phyloP scores from a whole-genome alignment of 768 basidiomycete genomes.

The Cubamyces lactineus region DNA sequence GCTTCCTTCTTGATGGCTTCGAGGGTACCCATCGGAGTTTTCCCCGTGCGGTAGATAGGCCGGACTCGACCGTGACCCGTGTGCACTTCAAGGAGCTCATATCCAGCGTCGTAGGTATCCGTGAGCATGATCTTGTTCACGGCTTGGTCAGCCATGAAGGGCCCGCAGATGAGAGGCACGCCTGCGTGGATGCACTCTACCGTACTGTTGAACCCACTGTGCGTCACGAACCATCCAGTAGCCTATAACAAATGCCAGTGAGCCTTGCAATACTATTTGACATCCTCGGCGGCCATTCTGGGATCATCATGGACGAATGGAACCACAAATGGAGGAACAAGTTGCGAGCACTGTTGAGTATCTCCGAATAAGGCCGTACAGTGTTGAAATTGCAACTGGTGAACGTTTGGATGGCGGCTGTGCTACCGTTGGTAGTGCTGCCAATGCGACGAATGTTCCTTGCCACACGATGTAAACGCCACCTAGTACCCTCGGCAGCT shows the following conservation, averaged over 20 bases:
- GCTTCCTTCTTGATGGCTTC: slow-evolving; percentile 29
- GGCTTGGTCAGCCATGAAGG: slow-evolving; percentile 32
- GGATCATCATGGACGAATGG: too few species aligned
- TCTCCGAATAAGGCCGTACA: too few species aligned
- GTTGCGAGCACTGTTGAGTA: too few species aligned
- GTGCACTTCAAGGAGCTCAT: slow-evolving; percentile 31
- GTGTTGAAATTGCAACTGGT: too few species aligned
- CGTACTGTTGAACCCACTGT: slow-evolving; percentile 28
- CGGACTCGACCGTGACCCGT: slow-evolving; percentile 23
- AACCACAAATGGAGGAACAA: too few species aligned
- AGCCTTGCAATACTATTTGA: too few species aligned
- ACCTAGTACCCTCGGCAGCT: too few species aligned
- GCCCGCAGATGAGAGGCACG: slow-evolving; percentile 33
- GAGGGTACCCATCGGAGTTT: slow-evolving; percentile 25
- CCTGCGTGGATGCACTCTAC: slow-evolving; percentile 26
- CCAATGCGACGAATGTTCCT: too few species aligned
- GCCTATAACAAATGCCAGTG: slow-evolving; percentile 17
- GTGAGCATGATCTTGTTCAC: slow-evolving; percentile 26
- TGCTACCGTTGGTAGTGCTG: too few species aligned
- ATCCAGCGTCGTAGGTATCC: slow-evolving; percentile 21
- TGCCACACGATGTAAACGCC: too few species aligned
- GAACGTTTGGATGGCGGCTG: too few species aligned
- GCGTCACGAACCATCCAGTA: slow-evolving; percentile 31
- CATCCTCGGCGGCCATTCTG: too few species aligned
- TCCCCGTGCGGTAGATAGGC: slow-evolving; percentile 26